phyloP scores from a whole-genome alignment of 169 alveolate species.

The Plasmodium sp. region DNA sequence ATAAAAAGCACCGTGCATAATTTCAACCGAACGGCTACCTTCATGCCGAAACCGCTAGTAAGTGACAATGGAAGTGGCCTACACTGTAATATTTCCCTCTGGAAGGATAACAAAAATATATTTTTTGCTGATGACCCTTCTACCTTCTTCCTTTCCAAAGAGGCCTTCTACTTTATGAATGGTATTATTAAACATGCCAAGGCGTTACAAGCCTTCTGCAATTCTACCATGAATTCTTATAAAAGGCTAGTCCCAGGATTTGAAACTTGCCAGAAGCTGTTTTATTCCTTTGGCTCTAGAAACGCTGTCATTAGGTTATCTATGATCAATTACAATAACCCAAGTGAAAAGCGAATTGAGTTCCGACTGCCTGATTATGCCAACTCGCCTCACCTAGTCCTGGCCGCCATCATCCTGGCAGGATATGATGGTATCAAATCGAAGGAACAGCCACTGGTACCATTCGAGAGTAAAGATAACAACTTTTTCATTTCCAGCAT shows the following conservation, averaged over 20 bases:
- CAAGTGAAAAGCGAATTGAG: constrained; percentile 83
- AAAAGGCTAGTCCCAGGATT: constrained; percentile 86
- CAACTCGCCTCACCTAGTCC: constrained; percentile 83
- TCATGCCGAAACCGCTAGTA: constrained; percentile 87
- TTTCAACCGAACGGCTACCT: constrained; percentile 84
- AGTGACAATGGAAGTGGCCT: constrained; percentile 86
- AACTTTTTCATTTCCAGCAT: constrained; percentile 37
- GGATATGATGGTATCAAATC: constrained; percentile 86
- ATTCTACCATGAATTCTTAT: constrained; percentile 85
- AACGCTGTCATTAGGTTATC: constrained; percentile 88
- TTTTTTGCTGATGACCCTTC: constrained; percentile 82
- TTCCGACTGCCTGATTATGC: constrained; percentile 87
- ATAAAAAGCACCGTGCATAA: constrained; percentile 80
- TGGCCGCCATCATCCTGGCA: constrained; percentile 88
- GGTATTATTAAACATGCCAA: constrained; percentile 85
- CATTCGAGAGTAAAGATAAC: constrained; percentile 38
- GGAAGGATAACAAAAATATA: constrained; percentile 84
- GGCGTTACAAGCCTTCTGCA: constrained; percentile 86
- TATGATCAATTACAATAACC: constrained; percentile 41
- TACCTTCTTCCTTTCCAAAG: constrained; percentile 79
- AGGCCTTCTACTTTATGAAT: constrained; percentile 81
- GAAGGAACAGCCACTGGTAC: constrained; percentile 63
- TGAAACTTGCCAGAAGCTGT: constrained; percentile 83
- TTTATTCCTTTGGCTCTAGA: constrained; percentile 86
- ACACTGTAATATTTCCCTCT: constrained; percentile 84